Conservation (phyloP, 345 rosid species). For the Lepidium sativum region DNA sequence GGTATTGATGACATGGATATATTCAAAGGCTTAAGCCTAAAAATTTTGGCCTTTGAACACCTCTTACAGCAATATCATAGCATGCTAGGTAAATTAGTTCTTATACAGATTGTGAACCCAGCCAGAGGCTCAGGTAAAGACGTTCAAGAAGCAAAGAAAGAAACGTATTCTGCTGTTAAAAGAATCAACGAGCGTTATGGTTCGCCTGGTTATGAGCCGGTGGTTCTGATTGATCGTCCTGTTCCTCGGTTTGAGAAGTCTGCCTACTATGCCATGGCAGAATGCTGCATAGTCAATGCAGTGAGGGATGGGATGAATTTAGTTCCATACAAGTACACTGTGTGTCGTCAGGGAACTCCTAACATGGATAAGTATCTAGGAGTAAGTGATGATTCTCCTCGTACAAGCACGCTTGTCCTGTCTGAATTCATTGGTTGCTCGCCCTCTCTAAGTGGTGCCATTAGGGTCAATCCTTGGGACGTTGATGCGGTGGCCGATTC, state of each 20-base stretch:
- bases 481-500: conserved; percentile 40
- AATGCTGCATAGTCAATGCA: conserved; percentile 44
- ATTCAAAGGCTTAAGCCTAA: conserved; percentile 44
- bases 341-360: conserved; percentile 39
- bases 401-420: conserved; percentile 37
- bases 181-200: conserved; percentile 39
- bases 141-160: conserved; percentile 36
- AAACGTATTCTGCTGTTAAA: conserved; percentile 29
- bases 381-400: conserved; percentile 27
- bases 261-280: conserved; percentile 47
- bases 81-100: conserved; percentile 32
- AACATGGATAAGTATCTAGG: conserved; percentile 26
- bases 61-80: conserved; percentile 33
- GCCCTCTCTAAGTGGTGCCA: too few relatives aligned
- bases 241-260: conserved; percentile 40
- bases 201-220: conserved; percentile 33
- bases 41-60: conserved; percentile 36
- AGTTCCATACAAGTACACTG: conserved; percentile 42
- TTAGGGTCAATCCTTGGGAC: conserved; percentile 48
- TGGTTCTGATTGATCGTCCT: conserved; percentile 39
- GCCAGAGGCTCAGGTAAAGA: conserved; percentile 46
- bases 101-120: conserved; percentile 41
- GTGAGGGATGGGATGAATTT: conserved; percentile 50
- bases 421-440: conserved; percentile 50
- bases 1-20: conserved; percentile 50